phyloP scores from a whole-genome alignment of 148 eudicot species.

The Rhododendron mucronatum region DNA sequence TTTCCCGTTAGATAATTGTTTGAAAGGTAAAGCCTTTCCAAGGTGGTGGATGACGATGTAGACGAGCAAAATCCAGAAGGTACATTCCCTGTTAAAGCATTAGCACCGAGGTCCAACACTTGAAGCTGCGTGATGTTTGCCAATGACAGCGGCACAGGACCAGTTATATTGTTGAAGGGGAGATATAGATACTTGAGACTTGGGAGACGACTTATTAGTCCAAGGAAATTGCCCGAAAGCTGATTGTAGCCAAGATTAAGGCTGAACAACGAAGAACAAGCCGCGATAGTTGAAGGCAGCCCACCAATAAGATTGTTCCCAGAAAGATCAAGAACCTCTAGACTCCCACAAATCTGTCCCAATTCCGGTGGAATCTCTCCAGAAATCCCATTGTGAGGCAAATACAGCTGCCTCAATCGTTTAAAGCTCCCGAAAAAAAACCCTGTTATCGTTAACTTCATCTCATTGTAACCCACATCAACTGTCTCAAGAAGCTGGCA shows the following conservation, averaged over 20 bases:
- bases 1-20: slow-evolving; percentile 54
- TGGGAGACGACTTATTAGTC: slow-evolving; percentile 29
- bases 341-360: slow-evolving; percentile 28
- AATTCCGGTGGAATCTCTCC: slow-evolving; percentile 42
- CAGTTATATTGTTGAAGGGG: slow-evolving; percentile 45
- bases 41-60: slow-evolving; percentile 11
- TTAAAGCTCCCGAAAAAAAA: slow-evolving; percentile 25
- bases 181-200: slow-evolving; percentile 36
- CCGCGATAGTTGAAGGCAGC: slow-evolving; percentile 33
- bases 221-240: slow-evolving; percentile 42
- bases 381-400: slow-evolving; percentile 32
- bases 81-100: slow-evolving; percentile 36
- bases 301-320: slow-evolving; percentile 31
- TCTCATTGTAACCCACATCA: slow-evolving; percentile 31
- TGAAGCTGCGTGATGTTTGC: slow-evolving; percentile 35
- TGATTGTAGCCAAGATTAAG: slow-evolving; percentile 41
- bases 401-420: slow-evolving; percentile 23
- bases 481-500: slow-evolving; percentile 36
- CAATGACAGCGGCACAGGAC: slow-evolving; percentile 33
- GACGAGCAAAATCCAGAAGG: slow-evolving; percentile 37
- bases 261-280: slow-evolving; percentile 34
- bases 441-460: slow-evolving; percentile 30
- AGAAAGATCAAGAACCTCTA: slow-evolving; percentile 51
- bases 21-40: slow-evolving; percentile 53
- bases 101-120: slow-evolving; percentile 51